Evolutionary conservation across 2,329 filamentous ascomycete species (phyloP), one percentile per base, ranked within the genome.

Genomic region (Calonectria pauciramosa): DNA sequence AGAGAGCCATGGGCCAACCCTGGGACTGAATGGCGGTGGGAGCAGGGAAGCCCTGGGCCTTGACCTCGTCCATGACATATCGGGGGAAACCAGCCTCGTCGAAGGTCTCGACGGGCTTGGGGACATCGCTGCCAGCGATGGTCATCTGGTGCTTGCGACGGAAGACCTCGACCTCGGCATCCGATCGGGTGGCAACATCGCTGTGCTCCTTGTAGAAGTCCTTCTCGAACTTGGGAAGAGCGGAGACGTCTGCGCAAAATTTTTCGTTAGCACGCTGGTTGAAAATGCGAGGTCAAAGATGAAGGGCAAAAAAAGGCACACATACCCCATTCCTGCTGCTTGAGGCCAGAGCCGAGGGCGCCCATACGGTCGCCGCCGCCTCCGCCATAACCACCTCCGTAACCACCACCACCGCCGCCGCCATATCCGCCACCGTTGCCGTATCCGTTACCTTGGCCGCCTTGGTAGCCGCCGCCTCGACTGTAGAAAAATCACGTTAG

Each of bases 1-100:
- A 97, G 67, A 99, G 93, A 84, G 97, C 96, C 97, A 99, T 99
- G 77, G 97, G 97, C 97, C 97, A 99, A 77, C 97, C 97, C 86
- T 99, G 97, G 23, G 96, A 97, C 88, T 99, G 97, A 86, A 99
- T 99, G 77, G 97, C 94, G 52, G 97, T 99, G 49, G 97, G 97
- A 70, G 93, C 94, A 76, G 94, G 92, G 87, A 99, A 99, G 56
- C 97, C 97, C 88, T 99, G 96, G 30, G 96, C 95, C 92, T 99
- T 99, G 84, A 99, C 97, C 86, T 99, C 97, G 82, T 95, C 96
- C 91, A 99, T 97, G 77, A 99, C 97, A 85, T 99, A 99, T 81
- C 93, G 92, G 54, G 97, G 97, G 89, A 99, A 99, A 54, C 95
- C 95, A 85, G 97, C 97, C 89, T 99, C 97, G 81, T 99, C 97